Base-by-base conservation (phyloP, 2,329 filamentous ascomycete genomes). In the Phaeosphaeriaceae sp. region DNA sequence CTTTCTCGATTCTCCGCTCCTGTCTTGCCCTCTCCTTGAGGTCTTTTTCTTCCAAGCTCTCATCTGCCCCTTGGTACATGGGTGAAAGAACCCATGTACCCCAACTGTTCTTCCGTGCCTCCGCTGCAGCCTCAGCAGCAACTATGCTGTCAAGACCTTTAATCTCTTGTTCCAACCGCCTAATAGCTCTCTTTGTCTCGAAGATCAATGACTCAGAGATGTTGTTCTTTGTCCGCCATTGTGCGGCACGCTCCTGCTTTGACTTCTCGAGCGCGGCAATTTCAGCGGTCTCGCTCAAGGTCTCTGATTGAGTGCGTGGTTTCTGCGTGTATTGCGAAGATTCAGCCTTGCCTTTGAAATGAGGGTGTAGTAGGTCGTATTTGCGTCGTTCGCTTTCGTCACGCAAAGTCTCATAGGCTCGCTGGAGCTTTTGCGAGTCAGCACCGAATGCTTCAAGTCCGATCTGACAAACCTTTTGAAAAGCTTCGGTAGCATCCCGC, bases 361-460 rank as follows among this genome's bases (percentile, higher is more conserved):
- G 67, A n/a, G 67, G 67, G 50, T 78, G 78, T 22, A 72, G 63
- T 51, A 63, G 57, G 48, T 79, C 70, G 64, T 79, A 79, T 9
- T 27, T 53, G 60, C 63, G 65, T 13, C 76, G 76, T 61, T 69
- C 62, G 42, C 5, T 53, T 56, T 66, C 66, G 52, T 78, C 70
- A 21, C 70, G 74, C 47, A 78, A 62, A n/a, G 73, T 78, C 53
- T 77, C 74, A 55, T 78, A 78, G 33, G 77, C 77, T 62, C 40
- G 51, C 51, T 40, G 60, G 20, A 79, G 69, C 77, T 79, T 42
- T 41, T 44, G 3, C 24, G 45, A 22, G 3, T 20, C 19, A 40
- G 31, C 7, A 49, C 24, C 19, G 9, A 3, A 24, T 3, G 2
- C 11, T 25, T 3, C 54, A 5, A 69, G 71, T 46, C 41, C 15